Evolutionary conservation across 1,139 yeast species (phyloP), one percentile per base, ranked within the genome.

Genomic region (Taiozyma sp.): DNA sequence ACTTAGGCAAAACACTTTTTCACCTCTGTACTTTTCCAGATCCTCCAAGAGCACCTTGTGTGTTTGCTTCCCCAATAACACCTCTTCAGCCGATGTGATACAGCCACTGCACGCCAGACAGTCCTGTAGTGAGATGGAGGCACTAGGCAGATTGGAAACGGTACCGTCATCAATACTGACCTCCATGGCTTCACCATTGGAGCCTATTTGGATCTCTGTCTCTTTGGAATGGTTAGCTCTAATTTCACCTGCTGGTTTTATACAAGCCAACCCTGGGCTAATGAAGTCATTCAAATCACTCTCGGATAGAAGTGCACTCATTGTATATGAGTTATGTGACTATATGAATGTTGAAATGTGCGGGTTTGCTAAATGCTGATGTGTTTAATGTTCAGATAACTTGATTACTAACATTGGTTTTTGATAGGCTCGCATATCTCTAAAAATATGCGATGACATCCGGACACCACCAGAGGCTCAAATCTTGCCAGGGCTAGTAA

Each of bases 81-180:
- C 91, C 58, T 91, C 96, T 64, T 93, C 99, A 14, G 97, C 96
- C 11, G 96, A 88, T 0, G 99, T 93, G 54, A 93, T 90, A 67
- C 99, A 93, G 2, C 99, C 99, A 4, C 96, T 84, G 63, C 99
- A 93, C 0, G 99, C 99, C 48, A 93, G 73, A 68, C 99, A 93
- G 71, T 93, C 99, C 10, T 91, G 83, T 44, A 93, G 70, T 3
- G 95, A 86, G 48, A 93, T 93, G 60, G 88, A 93, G 0, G 97
- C 99, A 45, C 91, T 85, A 39, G 85, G 77, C 9, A 90, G 73
- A 42, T 72, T 68, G 44, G 73, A 73, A 16, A 74, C 70, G 22
- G 72, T 69, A 8, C 83, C 85, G 47, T 58, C 62, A 32, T 59
- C 62, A 1, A 56, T 51, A 11, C 84, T 78, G 6, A 87, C 87